Base-by-base conservation (phyloP, 805 yeast species). In the Torulaspora indica region DNA sequence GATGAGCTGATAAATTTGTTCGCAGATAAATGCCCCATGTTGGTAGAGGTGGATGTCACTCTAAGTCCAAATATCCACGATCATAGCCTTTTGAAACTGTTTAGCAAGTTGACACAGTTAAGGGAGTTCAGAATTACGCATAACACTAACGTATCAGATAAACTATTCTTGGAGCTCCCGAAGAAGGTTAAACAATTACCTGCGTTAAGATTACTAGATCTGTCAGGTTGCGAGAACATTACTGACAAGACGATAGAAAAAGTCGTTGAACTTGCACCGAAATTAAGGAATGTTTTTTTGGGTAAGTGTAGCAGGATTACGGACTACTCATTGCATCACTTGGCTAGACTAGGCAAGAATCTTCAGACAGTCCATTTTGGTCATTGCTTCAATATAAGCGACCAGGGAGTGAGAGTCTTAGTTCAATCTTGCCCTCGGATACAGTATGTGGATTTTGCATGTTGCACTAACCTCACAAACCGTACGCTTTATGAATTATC, bases 361-460 rank as follows among this genome's bases (percentile, higher is more conserved):
- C 71, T 91, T 53, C 96, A 89, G 58, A 88, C 89, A 55, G 75
- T 93, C 40, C 98, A 93, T 68, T 74, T 91, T 48, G 98, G 98
- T 13, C 98, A 91, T 68, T 93, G 98, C 69, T 76, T 81, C 36
- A 79, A 84, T 58, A 85, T 91, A 45, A 91, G 97, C 1, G 98
- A 91, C 67, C 76, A 73, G 49, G 97, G 97, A 15, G 93, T 93
- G 13, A 75, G 78, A 23, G 73, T 77, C 8, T 71, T 91, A 48
- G 85, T 87, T 9, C 75, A 83, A 51, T 74, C 76, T 37, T 93
- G 98, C 59, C 85, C 84, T 46, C 73, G 96, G 46, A 79, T 91
- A 45, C 95, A 87, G 57, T 91, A 90, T 63, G 87, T 91, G 51
- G 98, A 91, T 67, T 77, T 93, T 47, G 98, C 98, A 12, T 90